Evolutionary conservation across 2,329 filamentous ascomycete species (phyloP).

Genomic region (Ophiostoma perfectum): DNA sequence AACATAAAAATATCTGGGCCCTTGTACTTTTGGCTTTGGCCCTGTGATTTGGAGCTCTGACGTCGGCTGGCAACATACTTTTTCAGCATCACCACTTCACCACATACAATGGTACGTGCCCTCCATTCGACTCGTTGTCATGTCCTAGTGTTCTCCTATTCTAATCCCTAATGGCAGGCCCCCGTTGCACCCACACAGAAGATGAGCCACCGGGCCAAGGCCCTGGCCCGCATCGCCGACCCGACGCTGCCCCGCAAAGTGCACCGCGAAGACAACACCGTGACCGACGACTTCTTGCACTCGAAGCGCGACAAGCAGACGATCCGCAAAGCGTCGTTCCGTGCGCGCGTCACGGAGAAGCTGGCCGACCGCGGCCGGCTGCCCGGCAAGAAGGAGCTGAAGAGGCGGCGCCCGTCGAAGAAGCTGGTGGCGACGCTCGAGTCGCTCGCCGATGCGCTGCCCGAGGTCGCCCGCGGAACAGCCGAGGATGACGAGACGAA

Average conservation of each 20-base stretch:
- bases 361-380: slow-evolving; percentile 18
- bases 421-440: slow-evolving; percentile 73
- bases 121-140: not conserved
- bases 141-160: too few relatives aligned
- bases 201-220: slow-evolving; percentile 41
- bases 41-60: not conserved
- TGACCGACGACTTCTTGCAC: slow-evolving; percentile 56
- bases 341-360: slow-evolving; percentile 67
- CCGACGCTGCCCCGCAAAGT: slow-evolving; percentile 48
- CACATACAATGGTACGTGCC: not conserved
- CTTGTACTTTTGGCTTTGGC: not conserved
- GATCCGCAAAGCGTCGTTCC: slow-evolving; percentile 75
- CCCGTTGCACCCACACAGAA: slow-evolving; percentile 22
- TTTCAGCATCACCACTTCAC: not conserved
- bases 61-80: not conserved
- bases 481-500: slow-evolving; percentile 35
- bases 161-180: slow-evolving; percentile 8
- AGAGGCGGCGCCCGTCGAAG: slow-evolving; percentile 62
- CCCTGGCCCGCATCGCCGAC: slow-evolving; percentile 47
- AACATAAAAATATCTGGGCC: not conserved
- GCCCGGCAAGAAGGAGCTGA: slow-evolving; percentile 39
- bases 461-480: slow-evolving; percentile 47
- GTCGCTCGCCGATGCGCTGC: slow-evolving; percentile 73
- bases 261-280: slow-evolving; percentile 47
- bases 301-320: slow-evolving; percentile 78